Evolutionary conservation across 257 asterid genomes (phyloP), one percentile per base, ranked within the genome.

Genomic region (Thymus mandschuricus): DNA sequence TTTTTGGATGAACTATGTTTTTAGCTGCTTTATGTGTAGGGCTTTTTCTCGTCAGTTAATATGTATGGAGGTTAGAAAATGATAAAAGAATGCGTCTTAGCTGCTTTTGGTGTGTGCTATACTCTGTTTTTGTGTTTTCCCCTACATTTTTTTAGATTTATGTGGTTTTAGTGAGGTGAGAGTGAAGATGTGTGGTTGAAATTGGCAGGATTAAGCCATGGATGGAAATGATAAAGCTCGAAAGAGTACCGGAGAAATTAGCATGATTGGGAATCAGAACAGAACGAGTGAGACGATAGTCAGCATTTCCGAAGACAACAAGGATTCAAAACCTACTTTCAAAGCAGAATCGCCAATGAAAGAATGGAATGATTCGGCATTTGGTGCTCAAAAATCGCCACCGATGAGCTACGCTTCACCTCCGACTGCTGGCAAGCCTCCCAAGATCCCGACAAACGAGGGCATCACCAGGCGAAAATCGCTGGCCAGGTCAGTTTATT

Each of bases 371-470:
- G 90, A 79, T 75, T 79, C 83, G 27, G 74, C 82, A 57, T 60
- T 50, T 45, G 72, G 58, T 76, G 68, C 81, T 49, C 92, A 75
- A 58, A 85, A 71, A 46, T 56, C 82, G 8, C 78, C 72, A 11
- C 77, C 79, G 4, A 64, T 76, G 56, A 73, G 76, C 69, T 78
- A 64, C 61, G 56, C 90, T 75, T 86, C 98, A 15, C 86, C 94
- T 80, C 85, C 86, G 21, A 91, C 86, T 76, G 76, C 91, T 60
- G 83, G 73, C 63, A 92, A 66, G 87, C 99, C 96, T 69, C 97
- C 97, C 51, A 92, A 76, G 81, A 48, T 77, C 77, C 98, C 99
- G 58, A 64, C 72, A 49, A 50, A 51, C 30, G 82, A 81, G 21
- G 86, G 86, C 66, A 86, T 89, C 48, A 76, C 83, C 51, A 81